Evolutionary conservation across 2,329 filamentous ascomycete species (phyloP).

Genomic region (Apiospora phragmitis): DNA sequence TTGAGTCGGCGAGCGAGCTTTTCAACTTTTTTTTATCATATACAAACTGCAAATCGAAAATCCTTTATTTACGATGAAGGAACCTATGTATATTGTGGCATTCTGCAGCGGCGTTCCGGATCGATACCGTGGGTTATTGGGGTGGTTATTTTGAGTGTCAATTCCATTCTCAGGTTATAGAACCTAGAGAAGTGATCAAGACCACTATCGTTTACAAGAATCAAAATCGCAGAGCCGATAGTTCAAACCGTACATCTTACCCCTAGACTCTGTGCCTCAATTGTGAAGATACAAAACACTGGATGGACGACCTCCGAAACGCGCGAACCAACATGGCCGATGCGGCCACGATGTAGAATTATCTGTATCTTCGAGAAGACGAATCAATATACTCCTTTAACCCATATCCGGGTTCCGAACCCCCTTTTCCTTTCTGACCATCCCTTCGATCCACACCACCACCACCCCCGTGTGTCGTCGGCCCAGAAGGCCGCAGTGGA

Average conservation of each 20-base stretch:
- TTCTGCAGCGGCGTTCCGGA: conserved; percentile 4
- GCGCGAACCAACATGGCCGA: too few species aligned
- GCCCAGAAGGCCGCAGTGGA: neutral
- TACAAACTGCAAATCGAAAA: conserved; percentile 8
- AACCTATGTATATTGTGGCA: neutral
- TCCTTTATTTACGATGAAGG: neutral
- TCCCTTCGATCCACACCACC: neutral
- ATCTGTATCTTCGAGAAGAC: too few species aligned
- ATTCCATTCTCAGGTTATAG: neutral
- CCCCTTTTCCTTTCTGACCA: neutral
- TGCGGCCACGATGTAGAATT: too few species aligned
- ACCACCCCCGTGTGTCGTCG: neutral
- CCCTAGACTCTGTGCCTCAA: neutral
- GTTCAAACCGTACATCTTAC: neutral
- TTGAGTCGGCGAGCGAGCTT: too few species aligned
- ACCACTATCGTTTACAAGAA: neutral
- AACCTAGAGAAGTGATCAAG: neutral
- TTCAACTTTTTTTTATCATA: neutral
- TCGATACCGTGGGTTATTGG: conserved; percentile 3
- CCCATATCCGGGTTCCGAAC: neutral
- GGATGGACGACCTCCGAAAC: too few species aligned
- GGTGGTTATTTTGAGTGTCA: neutral
- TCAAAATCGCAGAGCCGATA: neutral
- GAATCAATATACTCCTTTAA: neutral
- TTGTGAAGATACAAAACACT: neutral